phyloP scores from a whole-genome alignment of 2,329 filamentous ascomycete genomes.

The Raffaelea ambrosiae region DNA sequence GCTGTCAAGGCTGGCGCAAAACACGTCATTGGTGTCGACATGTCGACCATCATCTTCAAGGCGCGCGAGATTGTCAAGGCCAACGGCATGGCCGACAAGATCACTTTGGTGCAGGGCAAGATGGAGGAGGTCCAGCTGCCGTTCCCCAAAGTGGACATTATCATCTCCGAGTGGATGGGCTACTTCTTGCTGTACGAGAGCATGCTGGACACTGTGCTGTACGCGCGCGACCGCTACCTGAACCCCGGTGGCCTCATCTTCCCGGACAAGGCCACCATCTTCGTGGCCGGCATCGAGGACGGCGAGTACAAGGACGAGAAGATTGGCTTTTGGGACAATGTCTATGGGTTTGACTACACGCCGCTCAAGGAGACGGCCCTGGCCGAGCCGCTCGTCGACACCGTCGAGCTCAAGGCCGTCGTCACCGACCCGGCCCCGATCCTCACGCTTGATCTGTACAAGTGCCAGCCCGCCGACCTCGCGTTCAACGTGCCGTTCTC shows the following conservation, averaged over 20 bases:
- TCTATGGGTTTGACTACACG: constrained; percentile 95
- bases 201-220: constrained; percentile 98
- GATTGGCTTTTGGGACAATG: constrained; percentile 99
- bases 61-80: constrained; percentile 86
- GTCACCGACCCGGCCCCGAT: constrained; percentile 84
- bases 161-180: constrained; percentile 99
- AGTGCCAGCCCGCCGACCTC: constrained; percentile 72
- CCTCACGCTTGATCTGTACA: constrained; percentile 89
- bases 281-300: constrained; percentile 93
- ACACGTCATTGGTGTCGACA: constrained; percentile 97
- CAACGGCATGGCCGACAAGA: constrained; percentile 92
- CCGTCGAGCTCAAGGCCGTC: constrained; percentile 92
- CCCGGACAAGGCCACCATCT: constrained; percentile 97
- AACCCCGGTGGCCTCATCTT: constrained; percentile 74
- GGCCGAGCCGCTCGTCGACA: constrained; percentile 93
- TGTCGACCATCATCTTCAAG: constrained; percentile 99
- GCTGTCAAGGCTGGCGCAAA: constrained; percentile 92
- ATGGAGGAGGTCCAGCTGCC: constrained; percentile 98
- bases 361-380: constrained; percentile 90
- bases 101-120: constrained; percentile 96
- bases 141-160: constrained; percentile 95
- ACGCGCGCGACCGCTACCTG: constrained; percentile 90
- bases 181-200: constrained; percentile 98
- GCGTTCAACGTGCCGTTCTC: constrained; percentile 74
- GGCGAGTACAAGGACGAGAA: constrained; percentile 99